Conservation (phyloP, 2,329 filamentous ascomycete species). For the Geosmithia morbida region DNA sequence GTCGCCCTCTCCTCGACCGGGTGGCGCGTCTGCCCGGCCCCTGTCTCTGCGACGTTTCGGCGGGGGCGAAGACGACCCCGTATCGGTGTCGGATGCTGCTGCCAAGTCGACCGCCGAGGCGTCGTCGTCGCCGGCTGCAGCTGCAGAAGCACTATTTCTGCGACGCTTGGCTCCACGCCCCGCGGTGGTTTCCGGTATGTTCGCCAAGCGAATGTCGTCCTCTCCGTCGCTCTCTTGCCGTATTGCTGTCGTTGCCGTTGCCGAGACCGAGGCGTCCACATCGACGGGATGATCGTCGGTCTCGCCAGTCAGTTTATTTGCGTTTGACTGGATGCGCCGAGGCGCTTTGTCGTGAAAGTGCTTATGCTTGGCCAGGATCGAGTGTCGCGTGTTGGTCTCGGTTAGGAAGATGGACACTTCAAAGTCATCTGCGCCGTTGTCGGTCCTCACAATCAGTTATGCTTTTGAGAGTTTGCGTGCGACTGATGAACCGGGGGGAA, state of each 20-base stretch:
- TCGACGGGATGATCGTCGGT: constrained; percentile 38
- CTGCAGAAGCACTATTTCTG: constrained; percentile 5
- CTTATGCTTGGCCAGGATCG: constrained; percentile 76
- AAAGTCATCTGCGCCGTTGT: constrained; percentile 58
- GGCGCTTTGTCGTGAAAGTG: constrained; percentile 47
- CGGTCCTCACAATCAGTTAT: neutral
- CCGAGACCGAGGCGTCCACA: constrained; percentile 25
- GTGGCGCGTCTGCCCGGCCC: neutral
- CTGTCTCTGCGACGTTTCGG: constrained; percentile 28
- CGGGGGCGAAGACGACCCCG: constrained; percentile 16
- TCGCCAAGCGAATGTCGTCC: constrained; percentile 13
- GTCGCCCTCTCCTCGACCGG: too few species aligned
- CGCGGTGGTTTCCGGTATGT: constrained; percentile 17
- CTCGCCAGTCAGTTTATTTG: constrained; percentile 43
- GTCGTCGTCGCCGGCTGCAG: constrained; percentile 10
- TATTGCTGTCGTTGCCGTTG: constrained; percentile 14
- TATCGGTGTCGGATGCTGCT: constrained; percentile 20
- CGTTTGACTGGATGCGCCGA: constrained; percentile 43
- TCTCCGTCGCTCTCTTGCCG: constrained; percentile 35
- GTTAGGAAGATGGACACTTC: constrained; percentile 91
- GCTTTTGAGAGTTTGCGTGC: neutral
- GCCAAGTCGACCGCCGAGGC: constrained; percentile 8
- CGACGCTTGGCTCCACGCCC: constrained; percentile 13
- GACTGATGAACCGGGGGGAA: neutral
- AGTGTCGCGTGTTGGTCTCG: constrained; percentile 72